Evolutionary conservation across 371 early-diverging fungal species (phyloP), one percentile per base, ranked within the genome.

Genomic region (Rhizopus stolonifer): DNA sequence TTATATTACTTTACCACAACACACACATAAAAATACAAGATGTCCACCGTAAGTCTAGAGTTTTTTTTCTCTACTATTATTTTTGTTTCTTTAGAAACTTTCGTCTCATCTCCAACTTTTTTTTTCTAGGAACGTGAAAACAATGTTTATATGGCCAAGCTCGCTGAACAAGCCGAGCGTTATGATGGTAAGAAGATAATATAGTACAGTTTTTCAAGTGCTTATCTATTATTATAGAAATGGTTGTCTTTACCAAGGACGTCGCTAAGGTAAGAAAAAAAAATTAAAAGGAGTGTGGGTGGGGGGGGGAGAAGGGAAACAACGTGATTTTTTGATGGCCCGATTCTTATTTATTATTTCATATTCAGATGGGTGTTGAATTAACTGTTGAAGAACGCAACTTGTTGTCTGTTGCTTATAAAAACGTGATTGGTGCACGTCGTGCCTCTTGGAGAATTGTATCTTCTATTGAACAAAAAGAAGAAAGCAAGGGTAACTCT

Each of bases 361-460:
- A 24, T 39, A 24, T 33, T 13, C 57, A 73, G 74, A 61, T 73
- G 69, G 67, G 65, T 54, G 67, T 69, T 45, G 94, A 93, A 68
- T 83, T 99, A 53, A 86, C 91, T 29, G 92, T 96, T 56, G 95
- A 96, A 80, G 97, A 96, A 78, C 93, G 99, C 59, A 99, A 99
- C 82, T 83, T 96, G 43, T 86, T 99, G 43, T 96, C 97, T 21
- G 96, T 99, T 58, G 99, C 99, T 52, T 99, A 96, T 87, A 99
- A 99, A 86, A 98, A 99, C 82, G 94, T 98, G 36, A 98, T 98
- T 67, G 98, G 99, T 64, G 92, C 95, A 51, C 95, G 97, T 62
- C 94, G 99, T 81, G 96, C 97, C 36, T 96, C 96, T 36, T 99
- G 99, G 99, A 85, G 99, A 78, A 97, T 99, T 67, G 92, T 99